Percentiles rank a stretch among this genome's conserved stretches.
phyloP scores from a whole-genome alignment of 177 flowering plant genomes.

The Vitis hybrid region DNA sequence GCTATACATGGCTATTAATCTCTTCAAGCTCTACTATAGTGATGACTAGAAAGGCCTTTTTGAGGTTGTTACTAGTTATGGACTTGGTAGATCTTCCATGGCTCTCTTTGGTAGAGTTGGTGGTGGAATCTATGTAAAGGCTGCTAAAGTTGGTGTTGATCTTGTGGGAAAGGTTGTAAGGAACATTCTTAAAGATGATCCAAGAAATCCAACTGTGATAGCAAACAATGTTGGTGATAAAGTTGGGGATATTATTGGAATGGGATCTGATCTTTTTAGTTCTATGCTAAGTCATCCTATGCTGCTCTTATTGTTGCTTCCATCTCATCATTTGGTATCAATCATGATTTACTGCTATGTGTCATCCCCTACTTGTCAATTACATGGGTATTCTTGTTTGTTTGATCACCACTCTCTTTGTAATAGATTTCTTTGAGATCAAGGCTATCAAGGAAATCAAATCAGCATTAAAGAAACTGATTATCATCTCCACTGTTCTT shows the following conservation, averaged over 20 bases:
- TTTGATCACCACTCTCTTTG: constrained; percentile 72
- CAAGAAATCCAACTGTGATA: constrained; percentile 31
- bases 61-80: too few species aligned
- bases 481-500: constrained; percentile 64
- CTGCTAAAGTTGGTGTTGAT: too few species aligned
- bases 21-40: too few species aligned
- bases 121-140: too few species aligned
- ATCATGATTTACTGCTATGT: constrained; percentile 74
- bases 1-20: too few species aligned
- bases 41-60: too few species aligned
- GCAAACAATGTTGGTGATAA: constrained; percentile 90
- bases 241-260: constrained; percentile 85
- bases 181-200: too few species aligned
- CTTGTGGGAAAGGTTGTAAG: too few species aligned
- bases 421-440: constrained; percentile 70
- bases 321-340: constrained; percentile 70
- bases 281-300: constrained; percentile 82
- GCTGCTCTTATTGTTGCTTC: constrained; percentile 85
- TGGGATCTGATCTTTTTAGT: constrained; percentile 87
- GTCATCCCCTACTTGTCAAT: constrained; percentile 66
- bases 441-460: constrained; percentile 35
- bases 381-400: constrained; percentile 72
- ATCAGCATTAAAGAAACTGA: constrained; percentile 68
- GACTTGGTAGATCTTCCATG: too few species aligned
- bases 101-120: too few species aligned